Evolutionary conservation across 192 early-diverging fungal species (phyloP), one percentile per base, ranked within the genome.

Genomic region (Mortierella antarctica): DNA sequence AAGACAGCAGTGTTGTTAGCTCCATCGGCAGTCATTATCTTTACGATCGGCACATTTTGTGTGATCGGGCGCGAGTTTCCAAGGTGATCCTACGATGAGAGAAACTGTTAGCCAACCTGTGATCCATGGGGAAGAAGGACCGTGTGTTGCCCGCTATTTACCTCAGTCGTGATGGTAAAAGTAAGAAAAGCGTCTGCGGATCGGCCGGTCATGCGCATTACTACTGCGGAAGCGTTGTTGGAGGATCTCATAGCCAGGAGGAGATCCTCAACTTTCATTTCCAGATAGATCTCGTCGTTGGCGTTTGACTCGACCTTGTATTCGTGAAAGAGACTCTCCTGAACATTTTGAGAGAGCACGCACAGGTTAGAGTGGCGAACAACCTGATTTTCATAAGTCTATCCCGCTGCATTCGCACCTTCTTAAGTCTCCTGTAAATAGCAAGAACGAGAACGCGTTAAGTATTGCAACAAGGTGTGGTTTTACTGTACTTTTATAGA

Each of bases 201-300:
- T 57, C 90, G 91, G 66, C 93, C 93, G 1, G 92, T 85, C 52
- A 96, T 88, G 50, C 87, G 83, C 65, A 94, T 76, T 6, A 74
- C 83, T 31, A 90, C 88, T 0, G 71, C 65, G n/a, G 84, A 51
- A 0, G 89, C 87, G 40, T 88, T 83, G 57, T 86, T 89, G 14
- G 85, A 80, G 7, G 91, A 89, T 65, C 84, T 88, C 48, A 94
- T 80, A 7, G 91, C 92, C 10, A 91, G 81, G 20, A 89, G 71
- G 9, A 95, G 55, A 55, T 90, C 89, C 54, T 95, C 92, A 48
- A 89, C 85, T 58, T 74, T 76, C 57, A 95, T 65, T 70, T 94
- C 89, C 0, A 95, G 56, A 68, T 90, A 91, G 57, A 96, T 95
- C 67, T 93, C 90, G 62, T 94, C 89, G 53, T 90, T 73, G 60